These are phyloP conservation scores for Penicillium soppii DNA, from an alignment of 495 filamentous ascomycete species.

Conservation along the genomic window DNA sequence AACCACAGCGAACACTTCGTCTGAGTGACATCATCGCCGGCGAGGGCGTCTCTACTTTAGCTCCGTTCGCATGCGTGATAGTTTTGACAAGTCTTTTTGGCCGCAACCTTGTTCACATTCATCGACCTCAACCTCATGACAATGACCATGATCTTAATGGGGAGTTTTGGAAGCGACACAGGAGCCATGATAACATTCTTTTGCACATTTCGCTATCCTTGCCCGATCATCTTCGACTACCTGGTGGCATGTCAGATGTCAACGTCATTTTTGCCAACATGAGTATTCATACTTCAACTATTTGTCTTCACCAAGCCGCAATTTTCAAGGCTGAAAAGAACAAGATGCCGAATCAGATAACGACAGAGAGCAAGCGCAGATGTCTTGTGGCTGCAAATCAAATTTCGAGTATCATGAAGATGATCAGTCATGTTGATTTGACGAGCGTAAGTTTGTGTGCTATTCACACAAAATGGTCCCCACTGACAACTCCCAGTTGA, in stretches of 20 bases:
- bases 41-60: constrained; percentile 66
- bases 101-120: constrained; percentile 89
- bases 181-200: constrained; percentile 84
- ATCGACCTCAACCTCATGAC: constrained; percentile 82
- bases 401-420: constrained; percentile 94
- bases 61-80: constrained; percentile 77
- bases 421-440: constrained; percentile 88
- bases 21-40: constrained; percentile 73
- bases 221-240: constrained; percentile 80
- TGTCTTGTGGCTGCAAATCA: constrained; percentile 93
- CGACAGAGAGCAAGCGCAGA: constrained; percentile 84
- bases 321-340: constrained; percentile 97
- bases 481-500: constrained; percentile 65
- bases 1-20: constrained; percentile 64
- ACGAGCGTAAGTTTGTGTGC: constrained; percentile 61
- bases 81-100: constrained; percentile 89
- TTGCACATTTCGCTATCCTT: constrained; percentile 82
- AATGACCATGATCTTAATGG: constrained; percentile 87
- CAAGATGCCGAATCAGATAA: constrained; percentile 70
- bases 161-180: constrained; percentile 93
- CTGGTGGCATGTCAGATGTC: constrained; percentile 68
- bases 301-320: constrained; percentile 95
- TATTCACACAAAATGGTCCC: not conserved
- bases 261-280: constrained; percentile 96
- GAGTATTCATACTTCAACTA: constrained; percentile 94